These are phyloP conservation scores for Zygoascus meyerae DNA, from an alignment of 1,139 yeast genomes.

Conservation along the genomic window DNA sequence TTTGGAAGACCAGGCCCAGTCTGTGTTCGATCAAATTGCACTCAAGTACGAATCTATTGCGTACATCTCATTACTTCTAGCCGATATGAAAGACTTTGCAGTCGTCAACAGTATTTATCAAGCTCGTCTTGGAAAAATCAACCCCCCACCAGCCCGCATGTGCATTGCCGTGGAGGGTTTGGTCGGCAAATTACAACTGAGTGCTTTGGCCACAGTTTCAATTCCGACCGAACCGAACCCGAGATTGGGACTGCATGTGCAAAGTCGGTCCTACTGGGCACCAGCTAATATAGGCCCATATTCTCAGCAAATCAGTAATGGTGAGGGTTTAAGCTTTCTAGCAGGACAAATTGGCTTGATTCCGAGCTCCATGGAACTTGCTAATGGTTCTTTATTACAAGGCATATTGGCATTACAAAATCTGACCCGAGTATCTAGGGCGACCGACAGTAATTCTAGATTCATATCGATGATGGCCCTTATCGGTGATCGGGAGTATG, in stretches of 20 bases:
- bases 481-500: background rate
- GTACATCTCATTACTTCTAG: conserved; percentile 41
- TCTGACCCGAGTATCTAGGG: conserved; percentile 54
- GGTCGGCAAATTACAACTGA: conserved; percentile 54
- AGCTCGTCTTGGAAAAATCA: conserved; percentile 47
- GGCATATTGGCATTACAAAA: conserved; percentile 65
- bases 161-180: conserved; percentile 64
- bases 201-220: conserved; percentile 26
- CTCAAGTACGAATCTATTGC: conserved; percentile 12
- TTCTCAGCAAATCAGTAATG: conserved; percentile 66
- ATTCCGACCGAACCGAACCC: conserved; percentile 10
- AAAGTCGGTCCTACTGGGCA: conserved; percentile 94
- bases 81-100: conserved; percentile 59
- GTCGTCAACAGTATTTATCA: conserved; percentile 57
- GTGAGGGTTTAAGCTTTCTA: conserved; percentile 46
- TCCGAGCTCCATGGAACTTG: conserved; percentile 58
- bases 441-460: conserved; percentile 39
- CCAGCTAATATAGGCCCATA: conserved; percentile 98
- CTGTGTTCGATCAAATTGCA: conserved; percentile 16
- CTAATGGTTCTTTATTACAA: conserved; percentile 28
- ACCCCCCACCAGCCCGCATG: conserved; percentile 77
- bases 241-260: conserved; percentile 68
- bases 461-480: conserved; percentile 15
- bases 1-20: conserved; percentile 18
- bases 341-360: conserved; percentile 90